phyloP scores from a whole-genome alignment of 1,284 basidiomycete genomes.

The Cystobasidium pallidum region DNA sequence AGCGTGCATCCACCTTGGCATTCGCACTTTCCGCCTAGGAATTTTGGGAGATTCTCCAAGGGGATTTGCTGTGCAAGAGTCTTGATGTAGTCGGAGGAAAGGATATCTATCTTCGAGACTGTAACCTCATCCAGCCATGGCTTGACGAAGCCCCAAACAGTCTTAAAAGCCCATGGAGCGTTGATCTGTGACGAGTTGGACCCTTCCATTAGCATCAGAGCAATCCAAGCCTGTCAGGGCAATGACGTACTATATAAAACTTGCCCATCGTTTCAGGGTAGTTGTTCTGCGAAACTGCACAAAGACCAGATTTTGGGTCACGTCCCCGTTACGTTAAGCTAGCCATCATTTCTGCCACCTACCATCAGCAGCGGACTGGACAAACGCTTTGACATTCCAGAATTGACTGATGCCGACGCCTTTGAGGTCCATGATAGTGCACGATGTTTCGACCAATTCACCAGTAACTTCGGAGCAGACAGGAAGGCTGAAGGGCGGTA shows the following conservation, averaged over 20 bases:
- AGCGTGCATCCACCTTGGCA: conserved; percentile 82
- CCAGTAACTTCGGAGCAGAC: conserved; percentile 74
- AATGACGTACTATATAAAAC: conserved; percentile 57
- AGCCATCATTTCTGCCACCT: not conserved
- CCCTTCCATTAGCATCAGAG: not conserved
- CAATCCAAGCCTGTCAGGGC: not conserved
- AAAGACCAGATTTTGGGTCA: not conserved
- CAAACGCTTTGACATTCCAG: conserved; percentile 90
- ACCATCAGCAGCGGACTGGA: conserved; percentile 67
- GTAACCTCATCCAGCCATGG: conserved; percentile 95
- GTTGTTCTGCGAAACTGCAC: conserved; percentile 52
- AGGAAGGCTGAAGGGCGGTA: conserved; percentile 62
- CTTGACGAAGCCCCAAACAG: conserved; percentile 88
- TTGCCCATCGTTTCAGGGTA: conserved; percentile 58
- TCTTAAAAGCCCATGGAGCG: conserved; percentile 84
- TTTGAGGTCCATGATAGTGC: conserved; percentile 93
- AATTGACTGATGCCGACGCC: conserved; percentile 81
- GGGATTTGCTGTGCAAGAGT: conserved; percentile 79
- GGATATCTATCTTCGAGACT: conserved; percentile 81
- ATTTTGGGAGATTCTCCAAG: conserved; percentile 76
- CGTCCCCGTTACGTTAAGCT: too few relatives aligned
- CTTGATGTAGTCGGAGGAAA: conserved; percentile 63
- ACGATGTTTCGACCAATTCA: conserved; percentile 93
- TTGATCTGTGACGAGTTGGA: conserved; percentile 53
- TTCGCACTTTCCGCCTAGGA: conserved; percentile 80